Percentiles rank a stretch among this genome's conserved stretches.
phyloP scores from a whole-genome alignment of 495 filamentous ascomycete genomes.

The Daldinia caldariorum region DNA sequence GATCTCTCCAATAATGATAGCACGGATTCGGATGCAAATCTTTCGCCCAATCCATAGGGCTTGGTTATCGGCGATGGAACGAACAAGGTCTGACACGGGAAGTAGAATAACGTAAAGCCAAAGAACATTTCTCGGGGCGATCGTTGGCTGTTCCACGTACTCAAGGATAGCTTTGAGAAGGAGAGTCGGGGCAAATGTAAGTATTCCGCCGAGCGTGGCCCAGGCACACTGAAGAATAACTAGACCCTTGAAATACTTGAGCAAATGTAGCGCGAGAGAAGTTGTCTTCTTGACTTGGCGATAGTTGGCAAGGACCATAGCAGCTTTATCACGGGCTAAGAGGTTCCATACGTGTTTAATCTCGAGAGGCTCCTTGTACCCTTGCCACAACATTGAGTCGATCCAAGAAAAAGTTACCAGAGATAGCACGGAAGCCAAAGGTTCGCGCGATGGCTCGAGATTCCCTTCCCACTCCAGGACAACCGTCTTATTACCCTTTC shows the following conservation, averaged over 20 bases:
- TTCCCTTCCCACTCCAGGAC: slow-evolving; percentile 85
- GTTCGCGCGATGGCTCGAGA: slow-evolving; percentile 85
- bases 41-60: slow-evolving; percentile 94
- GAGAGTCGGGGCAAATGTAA: slow-evolving; percentile 91
- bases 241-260: slow-evolving; percentile 81
- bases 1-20: slow-evolving; percentile 96
- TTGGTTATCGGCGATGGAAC: slow-evolving; percentile 83
- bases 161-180: slow-evolving; percentile 90
- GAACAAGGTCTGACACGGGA: slow-evolving; percentile 77
- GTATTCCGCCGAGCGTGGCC: slow-evolving; percentile 78
- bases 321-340: slow-evolving; percentile 85
- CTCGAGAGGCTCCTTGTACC: slow-evolving; percentile 87
- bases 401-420: slow-evolving; percentile 91
- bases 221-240: slow-evolving; percentile 81
- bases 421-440: slow-evolving; percentile 86
- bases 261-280: slow-evolving; percentile 79
- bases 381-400: slow-evolving; percentile 86
- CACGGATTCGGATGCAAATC: slow-evolving; percentile 90
- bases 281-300: slow-evolving; percentile 86
- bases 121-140: slow-evolving; percentile 84
- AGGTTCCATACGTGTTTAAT: slow-evolving; percentile 92
- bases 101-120: slow-evolving; percentile 96
- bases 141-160: slow-evolving; percentile 85
- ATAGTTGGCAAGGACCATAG: slow-evolving; percentile 79
- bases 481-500: slow-evolving; percentile 92